Evolutionary conservation across 352 stramenopile genomes (phyloP).

Genomic region (Phytophthora hybrid): DNA sequence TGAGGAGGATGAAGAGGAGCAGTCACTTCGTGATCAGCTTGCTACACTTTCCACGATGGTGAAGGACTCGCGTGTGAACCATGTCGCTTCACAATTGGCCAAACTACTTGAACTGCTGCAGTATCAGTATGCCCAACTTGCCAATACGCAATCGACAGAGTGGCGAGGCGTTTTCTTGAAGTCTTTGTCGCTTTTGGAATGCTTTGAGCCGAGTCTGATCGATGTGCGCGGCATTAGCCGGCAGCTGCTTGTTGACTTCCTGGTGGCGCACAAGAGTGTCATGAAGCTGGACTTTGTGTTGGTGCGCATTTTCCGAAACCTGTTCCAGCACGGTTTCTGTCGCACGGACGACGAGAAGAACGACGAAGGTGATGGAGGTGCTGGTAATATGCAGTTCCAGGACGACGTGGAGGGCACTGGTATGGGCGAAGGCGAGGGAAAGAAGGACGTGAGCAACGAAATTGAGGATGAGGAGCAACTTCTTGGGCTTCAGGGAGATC

Average conservation of each 20-base stretch:
- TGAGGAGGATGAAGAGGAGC: conserved; percentile 31
- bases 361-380: conserved; percentile 86
- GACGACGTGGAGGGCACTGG: conserved; percentile 99
- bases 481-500: conserved; percentile 96
- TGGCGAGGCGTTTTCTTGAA: conserved; percentile 47
- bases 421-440: conserved; percentile 99
- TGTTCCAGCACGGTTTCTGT: conserved; percentile 98
- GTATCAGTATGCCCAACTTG: conserved; percentile 55
- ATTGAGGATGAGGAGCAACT: conserved; percentile 99
- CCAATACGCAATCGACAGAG: conserved; percentile 31
- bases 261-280: conserved; percentile 91
- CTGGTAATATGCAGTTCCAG: conserved; percentile 95
- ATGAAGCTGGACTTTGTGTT: conserved; percentile 97
- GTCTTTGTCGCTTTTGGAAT: conserved; percentile 65
- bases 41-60: conserved; percentile 52
- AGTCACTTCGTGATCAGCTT: conserved; percentile 62
- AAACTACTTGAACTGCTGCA: conserved; percentile 57
- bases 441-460: conserved; percentile 99
- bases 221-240: conserved; percentile 82
- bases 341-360: conserved; percentile 89
- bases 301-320: conserved; percentile 95
- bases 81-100: conserved; percentile 69
- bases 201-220: conserved; percentile 65
- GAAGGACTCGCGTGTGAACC: conserved; percentile 80
- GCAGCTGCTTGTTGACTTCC: conserved; percentile 78